Percentiles rank a stretch among this genome's conserved stretches.
These are phyloP conservation scores for Scalesia atractyloides DNA, from an alignment of 129 eudicot species.

Conservation along the genomic window DNA sequence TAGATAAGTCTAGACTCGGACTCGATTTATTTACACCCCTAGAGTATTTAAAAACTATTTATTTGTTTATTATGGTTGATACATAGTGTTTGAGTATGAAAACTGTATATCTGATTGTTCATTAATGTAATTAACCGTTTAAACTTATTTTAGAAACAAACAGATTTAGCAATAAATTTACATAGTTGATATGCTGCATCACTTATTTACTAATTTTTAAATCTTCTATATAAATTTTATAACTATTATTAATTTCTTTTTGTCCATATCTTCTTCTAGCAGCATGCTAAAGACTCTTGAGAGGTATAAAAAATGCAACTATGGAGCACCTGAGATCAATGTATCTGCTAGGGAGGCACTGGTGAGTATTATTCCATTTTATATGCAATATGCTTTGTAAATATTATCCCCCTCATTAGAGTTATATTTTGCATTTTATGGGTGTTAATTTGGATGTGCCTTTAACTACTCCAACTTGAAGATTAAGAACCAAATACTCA, in stretches of 20 bases:
- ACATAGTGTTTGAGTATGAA: not conserved
- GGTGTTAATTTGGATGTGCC: not conserved
- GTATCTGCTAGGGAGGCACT: constrained; percentile 84
- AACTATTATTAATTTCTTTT: not conserved
- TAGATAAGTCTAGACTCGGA: too few species aligned
- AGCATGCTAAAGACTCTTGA: constrained; percentile 96
- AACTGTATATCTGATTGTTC: not conserved
- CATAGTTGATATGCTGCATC: not conserved
- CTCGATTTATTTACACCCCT: too few species aligned
- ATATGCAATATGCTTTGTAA: not conserved
- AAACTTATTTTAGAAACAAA: not conserved
- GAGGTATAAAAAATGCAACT: constrained; percentile 92
- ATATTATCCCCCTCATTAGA: not conserved
- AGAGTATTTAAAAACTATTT: not conserved
- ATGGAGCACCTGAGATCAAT: constrained; percentile 85
- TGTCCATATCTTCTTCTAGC: constrained; percentile 34
- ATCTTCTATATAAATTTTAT: not conserved
- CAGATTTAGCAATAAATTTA: not conserved
- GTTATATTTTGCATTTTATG: not conserved
- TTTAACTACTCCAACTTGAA: not conserved
- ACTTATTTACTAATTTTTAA: not conserved
- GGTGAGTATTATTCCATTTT: constrained; percentile 39
- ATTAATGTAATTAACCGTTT: not conserved
- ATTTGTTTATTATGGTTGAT: not conserved
- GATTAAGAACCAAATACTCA: not conserved